Conservation (phyloP, 345 rosid species). For the Dimocarpus longan region DNA sequence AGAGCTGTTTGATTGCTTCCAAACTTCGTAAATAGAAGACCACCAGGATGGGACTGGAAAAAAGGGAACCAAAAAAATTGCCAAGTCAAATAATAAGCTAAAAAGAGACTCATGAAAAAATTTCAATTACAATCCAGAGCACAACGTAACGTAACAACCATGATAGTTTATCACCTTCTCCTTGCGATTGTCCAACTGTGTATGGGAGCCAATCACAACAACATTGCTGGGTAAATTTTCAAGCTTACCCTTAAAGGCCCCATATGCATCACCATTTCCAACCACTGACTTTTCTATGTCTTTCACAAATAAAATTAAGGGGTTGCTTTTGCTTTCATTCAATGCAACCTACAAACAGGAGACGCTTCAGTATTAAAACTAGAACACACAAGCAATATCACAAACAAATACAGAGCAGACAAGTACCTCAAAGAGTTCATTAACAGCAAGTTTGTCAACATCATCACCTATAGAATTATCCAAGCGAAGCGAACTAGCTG, state of each 20-base stretch:
- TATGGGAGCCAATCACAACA: conserved; percentile 88
- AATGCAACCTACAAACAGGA: conserved; percentile 58
- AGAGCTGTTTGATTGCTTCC: conserved; percentile 92
- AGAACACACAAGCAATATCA: neutral
- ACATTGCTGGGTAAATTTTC: conserved; percentile 77
- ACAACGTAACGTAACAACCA: neutral
- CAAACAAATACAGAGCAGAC: conserved; percentile 6
- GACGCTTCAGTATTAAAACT: conserved; percentile 10
- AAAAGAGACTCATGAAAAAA: neutral
- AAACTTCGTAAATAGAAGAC: conserved; percentile 90
- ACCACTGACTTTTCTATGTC: conserved; percentile 85
- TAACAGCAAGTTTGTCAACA: conserved; percentile 74
- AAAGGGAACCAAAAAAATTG: neutral
- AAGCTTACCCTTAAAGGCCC: conserved; percentile 69
- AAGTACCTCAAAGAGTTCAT: conserved; percentile 85
- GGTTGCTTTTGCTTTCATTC: conserved; percentile 67
- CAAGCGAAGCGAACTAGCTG: conserved; percentile 82
- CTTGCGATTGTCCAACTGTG: conserved; percentile 87
- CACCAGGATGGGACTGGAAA: conserved; percentile 89
- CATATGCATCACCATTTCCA: conserved; percentile 71
- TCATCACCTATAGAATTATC: conserved; percentile 85
- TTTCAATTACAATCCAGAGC: neutral
- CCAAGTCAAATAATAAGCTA: neutral
- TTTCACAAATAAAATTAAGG: conserved; percentile 83
- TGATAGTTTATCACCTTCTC: conserved; percentile 65